Evolutionary conservation across 331 rosid genomes (phyloP).

Genomic region (Erythrophleum ivorense): DNA sequence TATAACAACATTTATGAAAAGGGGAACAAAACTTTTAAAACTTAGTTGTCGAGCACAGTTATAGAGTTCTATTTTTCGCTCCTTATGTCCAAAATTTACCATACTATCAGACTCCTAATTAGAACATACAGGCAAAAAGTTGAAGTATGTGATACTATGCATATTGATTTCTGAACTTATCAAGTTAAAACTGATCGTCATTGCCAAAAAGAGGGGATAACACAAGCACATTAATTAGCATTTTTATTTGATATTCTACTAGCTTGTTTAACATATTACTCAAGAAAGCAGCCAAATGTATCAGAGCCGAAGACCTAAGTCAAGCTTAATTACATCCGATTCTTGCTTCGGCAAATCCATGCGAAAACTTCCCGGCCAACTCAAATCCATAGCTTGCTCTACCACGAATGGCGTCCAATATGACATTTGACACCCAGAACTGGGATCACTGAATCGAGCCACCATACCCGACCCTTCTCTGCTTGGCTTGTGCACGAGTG

Average conservation of each 20-base stretch:
- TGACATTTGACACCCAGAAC: constrained; percentile 40
- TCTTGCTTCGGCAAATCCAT: constrained; percentile 48
- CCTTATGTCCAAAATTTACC: not conserved
- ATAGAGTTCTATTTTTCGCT: not conserved
- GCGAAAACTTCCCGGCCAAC: constrained; percentile 81
- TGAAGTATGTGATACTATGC: not conserved
- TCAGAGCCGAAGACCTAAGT: constrained; percentile 76
- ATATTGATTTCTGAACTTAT: not conserved
- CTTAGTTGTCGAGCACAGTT: not conserved
- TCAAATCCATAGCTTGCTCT: constrained; percentile 54
- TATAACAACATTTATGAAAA: not conserved
- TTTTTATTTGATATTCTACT: constrained; percentile 24
- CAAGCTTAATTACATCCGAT: constrained; percentile 49
- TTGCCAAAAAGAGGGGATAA: not conserved
- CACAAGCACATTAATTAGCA: not conserved
- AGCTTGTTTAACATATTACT: not conserved
- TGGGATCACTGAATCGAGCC: constrained; percentile 48
- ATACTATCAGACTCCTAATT: too few relatives aligned
- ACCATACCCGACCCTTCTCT: constrained; percentile 48
- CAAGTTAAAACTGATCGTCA: not conserved
- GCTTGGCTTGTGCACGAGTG: constrained; percentile 59
- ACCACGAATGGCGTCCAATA: constrained; percentile 52
- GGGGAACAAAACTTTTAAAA: not conserved
- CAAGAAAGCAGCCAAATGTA: constrained; percentile 24
- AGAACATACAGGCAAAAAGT: not conserved